phyloP scores from a whole-genome alignment of 164 flowering plant species.

The Aristolochia californica region DNA sequence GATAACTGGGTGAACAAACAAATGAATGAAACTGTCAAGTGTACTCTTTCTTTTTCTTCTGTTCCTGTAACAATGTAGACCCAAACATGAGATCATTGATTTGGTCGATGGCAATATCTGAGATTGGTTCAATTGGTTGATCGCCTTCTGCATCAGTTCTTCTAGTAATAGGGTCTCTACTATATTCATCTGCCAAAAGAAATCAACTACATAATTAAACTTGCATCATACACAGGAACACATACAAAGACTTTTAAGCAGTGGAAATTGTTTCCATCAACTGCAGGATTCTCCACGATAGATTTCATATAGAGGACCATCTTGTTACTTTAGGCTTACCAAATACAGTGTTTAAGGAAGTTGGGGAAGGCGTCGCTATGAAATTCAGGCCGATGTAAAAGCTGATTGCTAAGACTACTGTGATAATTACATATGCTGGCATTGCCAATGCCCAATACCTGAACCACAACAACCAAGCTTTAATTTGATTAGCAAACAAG shows the following conservation, averaged over 20 bases:
- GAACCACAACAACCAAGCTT: conserved; percentile 5
- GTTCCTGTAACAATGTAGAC: not conserved
- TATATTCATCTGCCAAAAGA: conserved; percentile 9
- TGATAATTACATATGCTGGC: conserved; percentile 61
- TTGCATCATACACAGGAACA: not conserved
- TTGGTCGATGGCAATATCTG: conserved; percentile 6
- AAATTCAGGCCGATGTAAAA: conserved; percentile 79
- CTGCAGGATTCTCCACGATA: not conserved
- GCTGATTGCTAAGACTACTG: conserved; percentile 42
- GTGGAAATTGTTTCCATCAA: not conserved
- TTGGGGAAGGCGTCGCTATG: conserved; percentile 66
- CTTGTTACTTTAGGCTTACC: conserved; percentile 30
- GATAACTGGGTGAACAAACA: too few relatives aligned
- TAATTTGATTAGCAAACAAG: not conserved
- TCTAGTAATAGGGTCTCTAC: conserved; percentile 1
- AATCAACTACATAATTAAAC: not conserved
- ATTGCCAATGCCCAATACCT: conserved; percentile 94
- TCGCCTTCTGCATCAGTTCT: not conserved
- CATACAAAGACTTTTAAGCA: not conserved
- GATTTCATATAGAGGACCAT: too few relatives aligned
- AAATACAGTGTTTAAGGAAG: conserved; percentile 52
- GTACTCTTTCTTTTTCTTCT: not conserved
- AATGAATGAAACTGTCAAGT: too few relatives aligned
- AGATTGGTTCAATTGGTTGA: conserved; percentile 8
- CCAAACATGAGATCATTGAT: conserved; percentile 8